phyloP scores from a whole-genome alignment of 352 stramenopile species.

The Phytophthora boehmeriae region DNA sequence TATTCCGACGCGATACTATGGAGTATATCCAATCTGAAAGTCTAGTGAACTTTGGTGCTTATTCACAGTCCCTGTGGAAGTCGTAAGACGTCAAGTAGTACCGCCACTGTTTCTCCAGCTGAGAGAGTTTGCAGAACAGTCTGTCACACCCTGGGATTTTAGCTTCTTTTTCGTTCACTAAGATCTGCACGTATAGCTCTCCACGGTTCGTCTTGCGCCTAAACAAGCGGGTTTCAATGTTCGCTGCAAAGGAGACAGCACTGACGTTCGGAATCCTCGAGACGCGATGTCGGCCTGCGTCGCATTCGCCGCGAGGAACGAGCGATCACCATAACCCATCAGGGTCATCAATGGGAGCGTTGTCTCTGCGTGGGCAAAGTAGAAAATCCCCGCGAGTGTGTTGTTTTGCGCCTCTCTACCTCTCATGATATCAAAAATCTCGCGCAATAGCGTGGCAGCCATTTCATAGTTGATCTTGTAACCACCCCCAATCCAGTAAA shows the following conservation, averaged over 20 bases:
- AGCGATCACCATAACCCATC: constrained; percentile 43
- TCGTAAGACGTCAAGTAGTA: constrained; percentile 45
- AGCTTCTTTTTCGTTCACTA: constrained; percentile 48
- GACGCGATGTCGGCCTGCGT: constrained; percentile 30
- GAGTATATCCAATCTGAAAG: neutral
- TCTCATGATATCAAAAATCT: constrained; percentile 42
- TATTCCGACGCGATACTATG: constrained; percentile 17
- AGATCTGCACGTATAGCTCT: constrained; percentile 45
- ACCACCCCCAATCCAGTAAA: constrained; percentile 49
- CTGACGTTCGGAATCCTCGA: constrained; percentile 45
- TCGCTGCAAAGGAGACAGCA: constrained; percentile 54
- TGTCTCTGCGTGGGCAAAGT: constrained; percentile 64
- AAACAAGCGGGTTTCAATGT: constrained; percentile 58
- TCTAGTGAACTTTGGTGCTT: neutral
- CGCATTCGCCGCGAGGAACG: constrained; percentile 34
- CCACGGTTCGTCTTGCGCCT: constrained; percentile 8
- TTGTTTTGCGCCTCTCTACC: constrained; percentile 5
- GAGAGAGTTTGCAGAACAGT: constrained; percentile 28
- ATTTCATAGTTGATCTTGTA: constrained; percentile 67
- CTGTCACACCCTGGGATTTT: constrained; percentile 31
- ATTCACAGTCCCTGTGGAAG: constrained; percentile 35
- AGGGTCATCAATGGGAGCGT: constrained; percentile 58
- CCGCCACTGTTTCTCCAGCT: constrained; percentile 34
- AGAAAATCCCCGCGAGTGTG: constrained; percentile 39
- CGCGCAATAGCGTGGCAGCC: constrained; percentile 38